Evolutionary conservation across 768 basidiomycete species (phyloP), one percentile per base, ranked within the genome.

Genomic region (Suillus occidentalis): DNA sequence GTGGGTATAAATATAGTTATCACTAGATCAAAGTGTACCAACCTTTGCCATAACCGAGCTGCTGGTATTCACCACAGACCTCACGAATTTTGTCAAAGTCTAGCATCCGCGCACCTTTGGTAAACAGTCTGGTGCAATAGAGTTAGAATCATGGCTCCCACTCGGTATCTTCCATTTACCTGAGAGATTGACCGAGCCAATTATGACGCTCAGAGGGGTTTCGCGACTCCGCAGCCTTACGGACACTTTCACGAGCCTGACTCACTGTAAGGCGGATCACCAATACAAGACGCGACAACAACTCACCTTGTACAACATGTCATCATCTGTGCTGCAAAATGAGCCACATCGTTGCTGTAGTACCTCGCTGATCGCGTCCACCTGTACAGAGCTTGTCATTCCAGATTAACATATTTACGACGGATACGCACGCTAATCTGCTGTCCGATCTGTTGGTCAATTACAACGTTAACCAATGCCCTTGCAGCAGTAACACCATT

Each of bases 251-350:
- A 73, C 93, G 90, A 2, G 97, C 97, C 94, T 96, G 34, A 47
- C 16, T 31, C 56, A 65, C 55, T 70, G 45, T 56, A 42, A 55
- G 58, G n/a, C n/a, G 59, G n/a, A 63, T 25, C n/a, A 53, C 16
- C 45, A 43, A 53, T 56, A 60, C 52, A 20, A 14, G 61, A 63
- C 47, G 10, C 20, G 13, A 53, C 20, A 20, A 62, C 34, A 37
- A 69, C 78, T 63, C 70, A 88, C 95, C 83, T 99, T 99, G 81
- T 99, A 98, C 36, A 97, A 77, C 85, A 97, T 92, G 52, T 99
- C 97, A 78, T 99, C 97, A 72, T 98, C 97, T 2, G 96, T 90
- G 69, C 96, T 96, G 77, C 95, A 98, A 84, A 99, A 99, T 16
- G 95, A 94, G 3, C 97, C 96, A 69, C 97, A 99, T 74, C 95